A percentile compares a stretch with the other conserved stretches of the same genome.
Evolutionary conservation across 805 yeast species (phyloP).

Genomic region (Cyberlindnera euphorbiiphila): DNA sequence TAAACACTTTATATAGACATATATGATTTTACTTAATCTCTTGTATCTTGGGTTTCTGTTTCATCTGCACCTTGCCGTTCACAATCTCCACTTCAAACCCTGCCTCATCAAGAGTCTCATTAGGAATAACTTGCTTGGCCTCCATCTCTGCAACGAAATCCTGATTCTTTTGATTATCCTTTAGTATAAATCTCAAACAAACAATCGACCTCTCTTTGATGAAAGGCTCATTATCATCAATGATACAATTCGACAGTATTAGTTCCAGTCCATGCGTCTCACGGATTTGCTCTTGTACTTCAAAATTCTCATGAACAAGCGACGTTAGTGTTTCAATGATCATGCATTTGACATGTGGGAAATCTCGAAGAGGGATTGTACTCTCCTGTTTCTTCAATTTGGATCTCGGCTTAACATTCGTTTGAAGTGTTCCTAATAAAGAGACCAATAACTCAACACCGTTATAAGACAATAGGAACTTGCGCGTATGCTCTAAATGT

Average conservation of each 20-base stretch:
- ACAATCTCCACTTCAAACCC: slow-evolving; percentile 75
- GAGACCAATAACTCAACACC: slow-evolving; percentile 33
- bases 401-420: slow-evolving; percentile 31
- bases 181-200: slow-evolving; percentile 66
- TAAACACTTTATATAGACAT: slow-evolving; percentile 25
- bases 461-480: slow-evolving; percentile 34
- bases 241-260: slow-evolving; percentile 73
- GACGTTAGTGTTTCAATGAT: slow-evolving; percentile 63
- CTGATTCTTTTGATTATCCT: slow-evolving; percentile 67
- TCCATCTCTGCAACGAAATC: slow-evolving; percentile 71
- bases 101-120: slow-evolving; percentile 56
- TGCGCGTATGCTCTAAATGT: slow-evolving; percentile 33
- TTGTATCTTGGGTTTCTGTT: slow-evolving; percentile 27
- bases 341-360: slow-evolving; percentile 65
- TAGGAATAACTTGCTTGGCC: slow-evolving; percentile 62
- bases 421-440: slow-evolving; percentile 31
- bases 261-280: slow-evolving; percentile 64
- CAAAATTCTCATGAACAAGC: slow-evolving; percentile 46
- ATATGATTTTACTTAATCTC: slow-evolving; percentile 4
- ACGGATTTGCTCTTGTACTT: slow-evolving; percentile 66
- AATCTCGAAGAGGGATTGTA: slow-evolving; percentile 28
- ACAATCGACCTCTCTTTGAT: slow-evolving; percentile 81
- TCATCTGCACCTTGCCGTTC: slow-evolving; percentile 65
- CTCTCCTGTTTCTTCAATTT: slow-evolving; percentile 17
- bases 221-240: slow-evolving; percentile 86